Base-by-base conservation (phyloP, 2,329 filamentous ascomycete genomes). In the Grosmannia huntii region DNA sequence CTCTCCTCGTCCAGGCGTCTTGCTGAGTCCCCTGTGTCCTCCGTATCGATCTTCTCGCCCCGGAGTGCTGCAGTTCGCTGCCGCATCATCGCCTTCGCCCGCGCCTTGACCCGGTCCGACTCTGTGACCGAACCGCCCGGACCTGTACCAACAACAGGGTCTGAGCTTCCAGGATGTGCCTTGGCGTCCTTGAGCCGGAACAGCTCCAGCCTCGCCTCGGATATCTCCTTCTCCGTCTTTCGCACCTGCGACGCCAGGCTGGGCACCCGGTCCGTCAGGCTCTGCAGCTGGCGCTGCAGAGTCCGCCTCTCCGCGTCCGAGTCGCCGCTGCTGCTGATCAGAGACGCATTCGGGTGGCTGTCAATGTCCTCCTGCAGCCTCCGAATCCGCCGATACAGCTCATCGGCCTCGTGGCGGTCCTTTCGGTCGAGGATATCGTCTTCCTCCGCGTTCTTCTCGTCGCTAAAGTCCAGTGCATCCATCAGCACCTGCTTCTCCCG, bases 51-150 rank as follows among this genome's bases (percentile, higher is more conserved):
- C 68, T 91, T 90, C 71, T 86, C 90, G 59, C 94, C 94, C 25
- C 90, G 90, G 62, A 99, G 75, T 21, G 94, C 92, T 58, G 94
- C 94, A 64, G 94, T 91, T 60, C 94, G 87, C 67, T 96, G 91
- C 73, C 97, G 92, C 94, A 99, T 99, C 84, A 96, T 95, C 46
- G 92, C 92, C 73, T 91, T 95, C 36, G 94, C 92, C 64, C 91
- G 84, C 41, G 94, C 94, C 75, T 96, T 97, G 64, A 97, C 82
- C 57, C 92, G 84, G 72, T 99, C 94, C 4, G 90, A 87, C 72
- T 99, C 94, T 0, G 94, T 99, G 49, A 99, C 83, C 51, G 83
- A 75, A 56, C 94, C 94, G 50, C 92, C 92, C 59, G 91, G 92
- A 11, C 94, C 94, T 61, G 92, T 97, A 52, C 94, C 94, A 60